These are phyloP conservation scores for Claviceps africana DNA, from an alignment of 2,329 filamentous ascomycete species.

Conservation along the genomic window DNA sequence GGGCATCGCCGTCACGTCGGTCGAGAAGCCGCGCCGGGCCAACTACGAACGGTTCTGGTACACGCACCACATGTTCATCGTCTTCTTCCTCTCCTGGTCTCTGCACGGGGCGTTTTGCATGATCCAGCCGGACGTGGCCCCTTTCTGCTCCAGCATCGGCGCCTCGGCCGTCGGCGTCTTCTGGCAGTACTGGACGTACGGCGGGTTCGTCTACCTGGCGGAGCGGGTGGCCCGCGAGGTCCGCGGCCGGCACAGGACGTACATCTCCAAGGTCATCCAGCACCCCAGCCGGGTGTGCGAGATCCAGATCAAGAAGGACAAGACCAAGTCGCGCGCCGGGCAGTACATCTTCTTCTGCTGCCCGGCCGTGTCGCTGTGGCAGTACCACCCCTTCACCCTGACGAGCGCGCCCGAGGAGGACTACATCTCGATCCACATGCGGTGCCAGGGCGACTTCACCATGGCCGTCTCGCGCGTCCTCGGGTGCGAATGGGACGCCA, in stretches of 20 bases:
- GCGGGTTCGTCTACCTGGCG: conserved; percentile 66
- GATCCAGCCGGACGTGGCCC: conserved; percentile 72
- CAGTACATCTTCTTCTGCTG: conserved; percentile 87
- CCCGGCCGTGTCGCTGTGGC: conserved; percentile 73
- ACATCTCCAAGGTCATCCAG: conserved; percentile 79
- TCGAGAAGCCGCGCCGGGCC: conserved; percentile 62
- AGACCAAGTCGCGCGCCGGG: conserved; percentile 67
- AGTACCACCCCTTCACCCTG: conserved; percentile 77
- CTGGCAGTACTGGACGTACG: conserved; percentile 83
- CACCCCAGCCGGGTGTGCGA: conserved; percentile 81
- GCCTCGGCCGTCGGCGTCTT: conserved; percentile 59
- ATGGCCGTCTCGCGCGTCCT: conserved; percentile 53
- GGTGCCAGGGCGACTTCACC: conserved; percentile 73
- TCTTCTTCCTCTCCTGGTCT: conserved; percentile 88
- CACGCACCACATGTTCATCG: conserved; percentile 73
- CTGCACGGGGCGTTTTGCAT: conserved; percentile 81
- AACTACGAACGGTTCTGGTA: conserved; percentile 90
- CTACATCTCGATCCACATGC: conserved; percentile 77
- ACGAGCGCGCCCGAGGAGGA: conserved; percentile 82
- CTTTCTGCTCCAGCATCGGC: conserved; percentile 59
- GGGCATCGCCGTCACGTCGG: conserved; percentile 63
- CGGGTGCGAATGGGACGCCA: conserved; percentile 58
- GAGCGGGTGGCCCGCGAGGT: conserved; percentile 68
- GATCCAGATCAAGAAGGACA: conserved; percentile 83
- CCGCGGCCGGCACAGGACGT: conserved; percentile 68